Conservation (phyloP, 768 basidiomycete species). For the Rhodotorula paludigena region DNA sequence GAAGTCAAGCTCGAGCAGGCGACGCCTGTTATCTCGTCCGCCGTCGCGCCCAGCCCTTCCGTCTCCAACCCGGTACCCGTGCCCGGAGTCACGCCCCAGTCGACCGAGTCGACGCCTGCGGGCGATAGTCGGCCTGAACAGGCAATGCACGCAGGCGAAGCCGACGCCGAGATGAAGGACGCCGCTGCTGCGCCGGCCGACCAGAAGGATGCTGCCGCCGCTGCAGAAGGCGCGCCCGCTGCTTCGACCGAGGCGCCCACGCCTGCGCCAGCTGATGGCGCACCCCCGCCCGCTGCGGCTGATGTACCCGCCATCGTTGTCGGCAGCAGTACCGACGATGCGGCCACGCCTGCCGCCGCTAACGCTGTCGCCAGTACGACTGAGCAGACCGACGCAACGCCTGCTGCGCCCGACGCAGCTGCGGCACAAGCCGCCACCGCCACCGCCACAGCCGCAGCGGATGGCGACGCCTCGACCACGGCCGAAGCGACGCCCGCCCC, state of each 20-base stretch:
- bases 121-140: too few relatives aligned
- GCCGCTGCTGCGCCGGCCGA: not conserved
- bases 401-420: not conserved
- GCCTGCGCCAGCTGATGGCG: not conserved
- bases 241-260: not conserved
- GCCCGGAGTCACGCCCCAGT: not conserved
- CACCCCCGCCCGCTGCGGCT: not conserved
- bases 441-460: not conserved
- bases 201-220: too few relatives aligned
- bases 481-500: constrained; percentile 8
- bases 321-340: not conserved
- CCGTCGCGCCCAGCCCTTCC: not conserved
- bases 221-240: not conserved
- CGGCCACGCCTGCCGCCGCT: not conserved
- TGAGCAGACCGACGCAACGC: too few relatives aligned
- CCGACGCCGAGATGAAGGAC: constrained; percentile 10
- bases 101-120: not conserved
- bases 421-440: not conserved
- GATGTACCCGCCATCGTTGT: too few relatives aligned
- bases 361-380: not conserved
- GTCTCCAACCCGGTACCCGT: not conserved
- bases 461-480: not conserved
- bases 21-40: constrained; percentile 1
- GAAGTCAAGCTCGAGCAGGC: constrained; percentile 19
- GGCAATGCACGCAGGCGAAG: too few relatives aligned